phyloP scores from a whole-genome alignment of 441 rosid species.

The Corymbia calophylla region DNA sequence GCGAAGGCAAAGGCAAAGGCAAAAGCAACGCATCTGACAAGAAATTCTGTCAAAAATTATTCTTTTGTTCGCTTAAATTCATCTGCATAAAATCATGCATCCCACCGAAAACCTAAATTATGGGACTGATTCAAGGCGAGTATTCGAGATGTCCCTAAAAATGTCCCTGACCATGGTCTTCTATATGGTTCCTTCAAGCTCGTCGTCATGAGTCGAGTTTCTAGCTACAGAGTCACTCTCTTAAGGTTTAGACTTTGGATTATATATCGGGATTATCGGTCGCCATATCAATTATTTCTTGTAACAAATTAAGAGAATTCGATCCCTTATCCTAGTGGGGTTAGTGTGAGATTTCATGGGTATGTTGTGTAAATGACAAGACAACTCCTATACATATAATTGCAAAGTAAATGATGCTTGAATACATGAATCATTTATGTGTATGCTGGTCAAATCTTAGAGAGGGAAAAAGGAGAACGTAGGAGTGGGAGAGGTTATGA shows the following conservation, averaged over 20 bases:
- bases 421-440: neutral
- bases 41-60: neutral
- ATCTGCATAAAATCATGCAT: neutral
- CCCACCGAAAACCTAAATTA: neutral
- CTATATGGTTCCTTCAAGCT: accelerated
- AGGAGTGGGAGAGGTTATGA: neutral
- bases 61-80: neutral
- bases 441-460: neutral
- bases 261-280: accelerated
- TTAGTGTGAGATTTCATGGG: neutral
- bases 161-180: neutral
- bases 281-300: neutral
- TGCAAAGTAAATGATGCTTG: neutral
- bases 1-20: neutral
- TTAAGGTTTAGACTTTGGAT: neutral
- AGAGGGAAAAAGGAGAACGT: neutral
- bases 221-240: accelerated
- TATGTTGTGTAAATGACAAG: neutral
- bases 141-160: accelerated
- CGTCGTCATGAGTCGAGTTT: accelerated
- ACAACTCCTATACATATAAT: neutral
- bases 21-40: neutral
- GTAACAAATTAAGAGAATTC: neutral
- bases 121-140: neutral
- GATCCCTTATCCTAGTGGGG: neutral